Base-by-base conservation (phyloP, 768 basidiomycete genomes). In the Kondoa subrosea region DNA sequence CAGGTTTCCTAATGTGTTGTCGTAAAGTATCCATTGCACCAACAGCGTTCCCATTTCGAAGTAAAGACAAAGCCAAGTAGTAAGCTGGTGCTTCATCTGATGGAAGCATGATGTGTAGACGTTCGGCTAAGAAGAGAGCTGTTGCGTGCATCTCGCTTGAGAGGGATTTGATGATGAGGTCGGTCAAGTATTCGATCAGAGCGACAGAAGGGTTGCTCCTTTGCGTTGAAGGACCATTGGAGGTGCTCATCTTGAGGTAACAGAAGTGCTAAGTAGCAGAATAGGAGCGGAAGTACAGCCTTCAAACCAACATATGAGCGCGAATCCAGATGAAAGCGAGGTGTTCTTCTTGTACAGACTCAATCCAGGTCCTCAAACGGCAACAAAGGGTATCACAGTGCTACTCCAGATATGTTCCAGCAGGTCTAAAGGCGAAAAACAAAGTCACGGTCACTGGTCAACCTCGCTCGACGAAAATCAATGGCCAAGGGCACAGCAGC, bases 61-160 rank as follows among this genome's bases (percentile, higher is more conserved):
- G 81, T 71, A 91, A 83, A 25, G 85, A 81, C 57, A 83, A 85
- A 71, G 89, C 88, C 80, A 88, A 88, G 58, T 91, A 82, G 80
- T 89, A 89, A 67, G 87, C 83, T 71, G 88, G 84, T 75, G 88
- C 85, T 76, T 92, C 90, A 77, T 83, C 84, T 32, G 79, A 76
- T 69, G 81, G 80, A 77, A 87, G 85, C 76, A 88, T 78, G 56
- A 84, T 82, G 76, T 82, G 86, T 76, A 88, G 88, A 71, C 88
- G 80, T 78, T 92, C 91, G 34, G 89, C 88, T 79, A 88, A 88
- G 80, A 93, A 93, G 59, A 89, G 82, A 56, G 90, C 89, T 15
- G 88, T 85, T 77, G 8, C 16, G 62, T 50, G 27, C 58, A 69
- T 58, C 82, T 65, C 69, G 1, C 34, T 40, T 14, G 57, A 60